Evolutionary conservation across 305 asterid species (phyloP).

Genomic region (Fraxinus nigra): DNA sequence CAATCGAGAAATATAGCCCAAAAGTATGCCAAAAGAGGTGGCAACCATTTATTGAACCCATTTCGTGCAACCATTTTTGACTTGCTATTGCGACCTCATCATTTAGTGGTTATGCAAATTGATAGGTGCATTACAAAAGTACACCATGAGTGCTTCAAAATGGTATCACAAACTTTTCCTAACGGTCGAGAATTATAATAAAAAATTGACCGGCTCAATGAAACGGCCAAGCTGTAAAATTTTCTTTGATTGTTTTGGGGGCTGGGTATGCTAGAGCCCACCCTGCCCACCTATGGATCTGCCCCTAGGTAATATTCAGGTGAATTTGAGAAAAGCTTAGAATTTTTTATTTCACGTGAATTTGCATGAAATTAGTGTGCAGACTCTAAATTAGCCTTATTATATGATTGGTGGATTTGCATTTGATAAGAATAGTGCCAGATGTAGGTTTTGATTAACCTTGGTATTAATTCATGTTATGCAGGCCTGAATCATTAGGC

Average conservation of each 20-base stretch:
- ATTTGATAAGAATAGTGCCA: not conserved
- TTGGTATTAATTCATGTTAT: not conserved
- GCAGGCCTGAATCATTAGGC: constrained; percentile 57
- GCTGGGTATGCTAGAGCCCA: not conserved
- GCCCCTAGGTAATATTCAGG: not conserved
- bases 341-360: not conserved
- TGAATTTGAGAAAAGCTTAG: not conserved
- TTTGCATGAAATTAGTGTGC: not conserved
- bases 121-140: not conserved
- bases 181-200: not conserved
- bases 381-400: not conserved
- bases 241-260: not conserved
- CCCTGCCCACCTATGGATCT: not conserved
- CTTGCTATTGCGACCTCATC: not conserved
- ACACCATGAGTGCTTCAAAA: not conserved
- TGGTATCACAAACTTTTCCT: not conserved
- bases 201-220: not conserved
- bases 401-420: not conserved
- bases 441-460: not conserved
- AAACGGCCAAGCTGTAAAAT: not conserved
- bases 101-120: not conserved
- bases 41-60: not conserved
- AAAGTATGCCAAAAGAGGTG: not conserved
- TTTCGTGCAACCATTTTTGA: not conserved
- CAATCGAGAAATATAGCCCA: not conserved